Evolutionary conservation across 2,329 filamentous ascomycete species (phyloP), one percentile per base, ranked within the genome.

Genomic region (Neodidymelliopsis sp.): DNA sequence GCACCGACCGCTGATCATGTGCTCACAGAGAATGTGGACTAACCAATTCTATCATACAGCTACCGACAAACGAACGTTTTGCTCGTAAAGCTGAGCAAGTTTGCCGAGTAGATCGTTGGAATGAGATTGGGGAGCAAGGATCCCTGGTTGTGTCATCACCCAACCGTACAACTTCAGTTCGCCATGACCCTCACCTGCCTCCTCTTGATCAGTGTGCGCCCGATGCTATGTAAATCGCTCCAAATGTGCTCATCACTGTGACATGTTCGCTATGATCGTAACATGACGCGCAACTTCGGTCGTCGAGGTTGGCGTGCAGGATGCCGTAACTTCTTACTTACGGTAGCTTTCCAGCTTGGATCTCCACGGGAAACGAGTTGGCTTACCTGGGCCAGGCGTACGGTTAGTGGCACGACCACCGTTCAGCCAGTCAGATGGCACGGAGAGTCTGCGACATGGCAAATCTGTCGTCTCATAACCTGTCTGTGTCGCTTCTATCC

Each of bases 401-500:
- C 27, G 27, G n/a, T 13, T 38, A 43, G 38, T 38, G 33, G 27
- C 38, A 18, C 12, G n/a, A 28, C 20, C 18, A 11, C 25, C 18
- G 22, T 10, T n/a, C 15, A 30, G 22, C 39, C 35, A 49, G 34
- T 49, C 23, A 44, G 19, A 39, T 10, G 11, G 15, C 47, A 23
- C 40, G 47, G 47, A 49, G 34, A 8, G 9, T 15, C 19, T 35
- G 45, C 27, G 45, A 28, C 18, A 23, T 29, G n/a, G 23, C 20
- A 29, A 12, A 19, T 7, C 18, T 35, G 13, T 16, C 30, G 28
- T 39, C 30, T 29, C 34, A 13, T 24, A 6, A 37, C 24, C 25
- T n/a, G 15, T 20, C 9, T 12, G 15, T 18, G 18, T 30, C 42
- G 49, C 42, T 42, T 52, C 31, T 23, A 46, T 46, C 20, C 36